These are phyloP conservation scores for Salvia hispanica DNA, from an alignment of 257 asterid species.

Conservation along the genomic window DNA sequence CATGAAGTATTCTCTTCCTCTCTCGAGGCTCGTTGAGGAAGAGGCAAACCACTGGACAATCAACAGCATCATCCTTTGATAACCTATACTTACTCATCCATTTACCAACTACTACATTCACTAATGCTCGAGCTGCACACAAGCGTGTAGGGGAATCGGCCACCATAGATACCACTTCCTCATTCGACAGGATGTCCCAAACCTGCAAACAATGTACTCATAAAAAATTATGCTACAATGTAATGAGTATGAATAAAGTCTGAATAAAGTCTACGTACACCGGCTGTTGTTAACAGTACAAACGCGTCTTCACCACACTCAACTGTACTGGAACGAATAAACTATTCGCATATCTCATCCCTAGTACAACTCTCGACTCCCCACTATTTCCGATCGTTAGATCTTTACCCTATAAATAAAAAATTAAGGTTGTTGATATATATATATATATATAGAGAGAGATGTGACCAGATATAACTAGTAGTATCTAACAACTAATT, in stretches of 20 bases:
- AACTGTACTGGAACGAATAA: constrained; percentile 28
- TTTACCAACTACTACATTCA: constrained; percentile 46
- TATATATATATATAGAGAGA: too few relatives aligned
- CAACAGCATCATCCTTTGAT: constrained; percentile 51
- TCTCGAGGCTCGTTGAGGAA: constrained; percentile 33
- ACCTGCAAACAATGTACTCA: constrained; percentile 35
- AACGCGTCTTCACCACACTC: constrained; percentile 75
- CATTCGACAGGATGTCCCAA: constrained; percentile 63
- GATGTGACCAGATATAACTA: too few relatives aligned
- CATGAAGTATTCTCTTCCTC: not conserved
- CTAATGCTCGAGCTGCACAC: constrained; percentile 50
- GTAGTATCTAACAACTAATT: too few relatives aligned
- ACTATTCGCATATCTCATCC: too few relatives aligned
- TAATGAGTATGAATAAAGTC: not conserved
- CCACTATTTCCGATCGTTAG: too few relatives aligned
- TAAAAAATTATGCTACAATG: not conserved
- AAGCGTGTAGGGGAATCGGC: constrained; percentile 46
- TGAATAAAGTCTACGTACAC: constrained; percentile 39
- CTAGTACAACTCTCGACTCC: too few relatives aligned
- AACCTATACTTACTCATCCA: constrained; percentile 53
- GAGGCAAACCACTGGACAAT: constrained; percentile 69
- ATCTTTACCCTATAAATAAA: too few relatives aligned
- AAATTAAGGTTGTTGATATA: too few relatives aligned
- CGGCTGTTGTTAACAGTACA: constrained; percentile 66
- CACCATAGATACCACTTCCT: constrained; percentile 55